Evolutionary conservation across 2,329 filamentous ascomycete genomes (phyloP), one percentile per base, ranked within the genome.

Genomic region (Phialemoniopsis sp.): DNA sequence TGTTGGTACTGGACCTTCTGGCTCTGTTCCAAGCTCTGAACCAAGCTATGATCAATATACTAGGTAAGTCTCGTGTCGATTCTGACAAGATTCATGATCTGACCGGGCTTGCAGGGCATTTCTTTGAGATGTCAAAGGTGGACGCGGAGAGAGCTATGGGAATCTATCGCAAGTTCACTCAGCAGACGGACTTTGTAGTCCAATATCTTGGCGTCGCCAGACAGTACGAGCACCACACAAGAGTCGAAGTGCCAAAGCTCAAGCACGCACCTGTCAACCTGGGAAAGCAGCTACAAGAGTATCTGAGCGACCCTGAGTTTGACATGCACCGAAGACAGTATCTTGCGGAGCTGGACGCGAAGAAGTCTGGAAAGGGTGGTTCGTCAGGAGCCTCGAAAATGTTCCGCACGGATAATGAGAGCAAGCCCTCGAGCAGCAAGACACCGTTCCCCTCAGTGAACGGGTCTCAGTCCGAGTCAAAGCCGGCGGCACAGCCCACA

Each of bases 181-280:
- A 80, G 53, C 90, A 95, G 61, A 98, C 93, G 7, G 90, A 97
- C 52, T 80, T 84, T 48, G 91, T 97, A 1, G 91, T 98, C 13
- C 82, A 89, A 53, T 98, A 91, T 56, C 76, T 98, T 34, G 83
- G 84, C 51, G 76, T 91, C 32, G 93, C 93, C 33, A 80, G 91
- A 46, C 85, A 93, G 57, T 93, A 91, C 58, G 89, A 97, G 64
- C 85, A 90, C 57, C 88, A 90, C 47, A 98, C 93, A 5, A 76
- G 91, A 44, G 78, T 98, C 30, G 89, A 96, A 56, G 94, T 98
- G 8, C 93, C 93, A 9, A 96, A 95, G 67, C 76, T 98, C 49
- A 97, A 96, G 67, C 93, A 98, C 59, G 93, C 93, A 6, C 94
- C 93, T 2, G 90, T 94, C 2, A 95, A 93, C 56, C 66, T 98